phyloP scores from a whole-genome alignment of 441 rosid genomes.

The Corymbia citriodora region DNA sequence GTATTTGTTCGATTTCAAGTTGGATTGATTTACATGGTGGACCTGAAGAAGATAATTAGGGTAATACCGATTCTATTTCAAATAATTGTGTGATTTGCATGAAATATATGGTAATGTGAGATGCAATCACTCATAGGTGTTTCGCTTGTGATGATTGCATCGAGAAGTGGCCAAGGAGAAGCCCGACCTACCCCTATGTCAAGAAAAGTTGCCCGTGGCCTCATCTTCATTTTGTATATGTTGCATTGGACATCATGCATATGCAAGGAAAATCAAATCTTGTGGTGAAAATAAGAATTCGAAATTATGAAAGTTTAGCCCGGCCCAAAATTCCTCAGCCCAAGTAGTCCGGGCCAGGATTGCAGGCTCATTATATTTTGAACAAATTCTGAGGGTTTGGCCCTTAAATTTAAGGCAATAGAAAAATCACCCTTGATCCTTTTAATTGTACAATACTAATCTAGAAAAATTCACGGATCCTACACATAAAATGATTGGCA shows the following conservation, averaged over 20 bases:
- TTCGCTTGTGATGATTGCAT: background rate
- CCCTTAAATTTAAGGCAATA: slow-evolving; percentile 26
- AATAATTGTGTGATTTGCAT: background rate
- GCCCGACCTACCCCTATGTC: background rate
- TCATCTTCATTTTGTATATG: background rate
- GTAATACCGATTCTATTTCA: background rate
- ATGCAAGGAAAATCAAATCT: background rate
- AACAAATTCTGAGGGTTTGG: slow-evolving; percentile 60
- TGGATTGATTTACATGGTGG: background rate
- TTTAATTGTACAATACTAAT: background rate
- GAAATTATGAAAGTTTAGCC: background rate
- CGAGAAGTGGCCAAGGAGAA: background rate
- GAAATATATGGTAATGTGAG: background rate
- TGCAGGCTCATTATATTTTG: slow-evolving; percentile 48
- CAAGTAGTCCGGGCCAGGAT: background rate
- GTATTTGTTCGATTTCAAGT: background rate
- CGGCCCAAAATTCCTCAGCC: background rate
- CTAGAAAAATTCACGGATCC: background rate
- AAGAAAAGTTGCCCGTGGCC: background rate
- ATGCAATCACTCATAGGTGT: background rate
- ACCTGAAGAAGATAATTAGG: background rate
- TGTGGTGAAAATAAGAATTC: background rate
- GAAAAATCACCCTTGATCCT: background rate
- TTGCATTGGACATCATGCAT: too few species aligned
- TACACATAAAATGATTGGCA: slow-evolving; percentile 64